phyloP scores from a whole-genome alignment of 371 early-diverging fungal genomes.

The Lichtheimia hyalospora region DNA sequence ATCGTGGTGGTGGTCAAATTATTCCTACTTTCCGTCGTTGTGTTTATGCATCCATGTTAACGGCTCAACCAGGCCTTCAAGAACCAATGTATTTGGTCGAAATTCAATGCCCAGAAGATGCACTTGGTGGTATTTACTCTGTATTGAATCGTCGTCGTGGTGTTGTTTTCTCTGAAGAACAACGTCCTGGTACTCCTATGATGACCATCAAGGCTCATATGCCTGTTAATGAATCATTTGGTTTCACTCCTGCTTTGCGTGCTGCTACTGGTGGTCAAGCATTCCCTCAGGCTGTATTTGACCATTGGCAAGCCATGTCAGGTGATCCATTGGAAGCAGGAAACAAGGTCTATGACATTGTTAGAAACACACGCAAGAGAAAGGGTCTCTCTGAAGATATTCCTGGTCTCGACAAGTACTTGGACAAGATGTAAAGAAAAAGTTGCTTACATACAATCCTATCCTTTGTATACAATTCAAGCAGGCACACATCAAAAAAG shows the following conservation, averaged over 20 bases:
- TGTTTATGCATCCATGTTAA: conserved; percentile 90
- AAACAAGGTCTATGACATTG: conserved; percentile 72
- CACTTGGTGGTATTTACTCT: conserved; percentile 95
- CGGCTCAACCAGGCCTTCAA: conserved; percentile 93
- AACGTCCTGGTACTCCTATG: conserved; percentile 89
- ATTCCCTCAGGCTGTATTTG: conserved; percentile 90
- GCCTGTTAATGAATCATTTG: conserved; percentile 98
- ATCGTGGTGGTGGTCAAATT: conserved; percentile 99
- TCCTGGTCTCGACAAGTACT: conserved; percentile 84
- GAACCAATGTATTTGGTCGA: conserved; percentile 99
- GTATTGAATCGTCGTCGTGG: conserved; percentile 96
- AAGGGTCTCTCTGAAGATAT: conserved; percentile 91
- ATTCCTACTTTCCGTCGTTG: conserved; percentile 95
- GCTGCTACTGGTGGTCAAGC: conserved; percentile 92
- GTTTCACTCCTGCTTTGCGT: conserved; percentile 96
- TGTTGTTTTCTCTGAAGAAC: conserved; percentile 89
- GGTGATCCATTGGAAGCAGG: conserved; percentile 70
- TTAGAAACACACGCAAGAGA: conserved; percentile 81
- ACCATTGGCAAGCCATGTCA: conserved; percentile 84
- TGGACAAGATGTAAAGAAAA: conserved; percentile 79
- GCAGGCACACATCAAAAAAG: no score
- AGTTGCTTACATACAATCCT: no score
- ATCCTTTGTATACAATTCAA: no score
- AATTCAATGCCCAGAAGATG: conserved; percentile 94
- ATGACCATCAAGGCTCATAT: conserved; percentile 94